These are phyloP conservation scores for Pichia sp. DNA, from an alignment of 1,139 yeast species.

Conservation along the genomic window DNA sequence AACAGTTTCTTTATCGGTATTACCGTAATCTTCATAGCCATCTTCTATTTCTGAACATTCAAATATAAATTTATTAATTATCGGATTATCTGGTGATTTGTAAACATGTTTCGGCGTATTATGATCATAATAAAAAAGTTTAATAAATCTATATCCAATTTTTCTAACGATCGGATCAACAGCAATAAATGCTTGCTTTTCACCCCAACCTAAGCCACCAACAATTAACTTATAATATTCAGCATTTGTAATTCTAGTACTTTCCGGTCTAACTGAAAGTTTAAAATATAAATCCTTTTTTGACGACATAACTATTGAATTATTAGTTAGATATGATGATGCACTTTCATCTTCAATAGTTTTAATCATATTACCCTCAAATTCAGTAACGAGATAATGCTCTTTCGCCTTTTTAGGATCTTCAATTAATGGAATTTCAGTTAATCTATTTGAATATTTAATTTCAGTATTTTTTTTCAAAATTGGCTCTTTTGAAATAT, in stretches of 20 bases:
- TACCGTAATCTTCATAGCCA: conserved; percentile 21
- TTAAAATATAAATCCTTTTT: conserved; percentile 32
- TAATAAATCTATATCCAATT: conserved; percentile 16
- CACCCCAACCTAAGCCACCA: conserved; percentile 31
- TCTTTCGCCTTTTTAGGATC: conserved; percentile 10
- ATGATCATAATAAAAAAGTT: conserved; percentile 20
- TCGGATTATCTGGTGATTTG: not conserved
- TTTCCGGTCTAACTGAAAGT: conserved; percentile 10
- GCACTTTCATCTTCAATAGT: conserved; percentile 43
- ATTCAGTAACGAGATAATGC: conserved; percentile 34
- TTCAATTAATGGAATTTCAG: conserved; percentile 17
- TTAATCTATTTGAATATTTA: conserved; percentile 14
- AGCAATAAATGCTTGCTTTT: conserved; percentile 27
- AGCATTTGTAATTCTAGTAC: conserved; percentile 7
- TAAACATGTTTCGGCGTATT: not conserved
- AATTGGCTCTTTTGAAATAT: not conserved
- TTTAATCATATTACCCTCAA: conserved; percentile 45
- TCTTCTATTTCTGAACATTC: conserved; percentile 35
- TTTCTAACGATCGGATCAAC: conserved; percentile 25
- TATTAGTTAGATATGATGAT: conserved; percentile 40
- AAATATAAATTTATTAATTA: conserved; percentile 9
- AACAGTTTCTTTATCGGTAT: conserved; percentile 12
- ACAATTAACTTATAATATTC: conserved; percentile 22
- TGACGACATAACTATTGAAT: conserved; percentile 37
- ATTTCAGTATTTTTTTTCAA: not conserved